Evolutionary conservation across 2,329 filamentous ascomycete genomes (phyloP), one percentile per base, ranked within the genome.

Genomic region (Beauveria scarabaeidicola): DNA sequence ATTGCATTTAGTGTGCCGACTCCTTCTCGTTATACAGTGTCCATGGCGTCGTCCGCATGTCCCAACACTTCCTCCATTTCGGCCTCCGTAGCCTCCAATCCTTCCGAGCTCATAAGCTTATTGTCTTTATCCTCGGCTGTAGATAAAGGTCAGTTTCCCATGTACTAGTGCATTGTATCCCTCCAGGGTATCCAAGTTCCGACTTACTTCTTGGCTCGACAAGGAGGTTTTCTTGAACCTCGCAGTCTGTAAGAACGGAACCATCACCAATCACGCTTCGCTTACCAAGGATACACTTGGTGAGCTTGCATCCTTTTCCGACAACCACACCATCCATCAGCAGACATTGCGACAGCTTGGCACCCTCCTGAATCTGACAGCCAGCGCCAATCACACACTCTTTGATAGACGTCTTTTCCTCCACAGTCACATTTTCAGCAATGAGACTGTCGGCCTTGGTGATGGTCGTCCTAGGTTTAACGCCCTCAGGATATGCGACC

Each of bases 291-390:
- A 97, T 89, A 69, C 92, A 97, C 23, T 90, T 89, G 1, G 89
- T 94, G 55, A 97, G 77, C 71, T 91, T 91, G 69, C 88, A 92
- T 47, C 88, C 87, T 67, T 90, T 89, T 15, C 90, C 92, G 13
- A 99, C 81, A 8, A 90, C 86, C 0, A 90, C 92, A 3, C 90
- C 90, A 62, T 97, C 93, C 91, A 97, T 97, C 21, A 97, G 76
- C 52, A 97, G 74, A 72, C 93, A 97, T 64, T 92, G 84, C n/a
- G 85, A 86, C 48, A 99, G 75, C 64, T 92, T 89, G 32, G 89
- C 91, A n/a, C 91, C 91, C 65, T 88, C 86, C 63, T 87, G 86
- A 64, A 99, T 93, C 67, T 89, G 87, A 71, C 91, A 96, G 66
- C 90, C 91, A 5, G 90, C 85, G 3, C 94, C 94, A 44, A 99